Evolutionary conservation across 2,329 filamentous ascomycete genomes (phyloP).

Genomic region (Nigrospora sphaerica): DNA sequence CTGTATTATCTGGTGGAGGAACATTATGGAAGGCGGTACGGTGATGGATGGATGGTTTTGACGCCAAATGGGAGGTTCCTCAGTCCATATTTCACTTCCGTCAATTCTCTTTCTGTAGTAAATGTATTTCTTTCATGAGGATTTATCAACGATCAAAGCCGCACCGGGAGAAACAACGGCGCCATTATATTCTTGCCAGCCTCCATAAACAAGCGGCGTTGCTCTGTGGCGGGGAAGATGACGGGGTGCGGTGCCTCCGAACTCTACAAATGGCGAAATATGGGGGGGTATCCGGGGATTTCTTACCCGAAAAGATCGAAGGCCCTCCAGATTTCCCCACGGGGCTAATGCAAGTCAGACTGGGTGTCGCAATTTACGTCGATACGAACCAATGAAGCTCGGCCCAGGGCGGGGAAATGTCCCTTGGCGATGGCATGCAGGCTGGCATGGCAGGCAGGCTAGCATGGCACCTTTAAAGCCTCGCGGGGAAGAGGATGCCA

Average conservation of each 20-base stretch:
- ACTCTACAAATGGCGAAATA: neutral
- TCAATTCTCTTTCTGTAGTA: no score
- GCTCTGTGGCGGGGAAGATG: neutral
- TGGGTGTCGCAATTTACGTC: neutral
- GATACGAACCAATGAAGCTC: neutral
- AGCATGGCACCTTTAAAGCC: neutral
- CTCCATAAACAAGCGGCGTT: no score
- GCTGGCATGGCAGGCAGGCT: neutral
- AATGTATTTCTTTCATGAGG: neutral
- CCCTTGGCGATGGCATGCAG: neutral
- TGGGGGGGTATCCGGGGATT: neutral
- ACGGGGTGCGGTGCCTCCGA: neutral
- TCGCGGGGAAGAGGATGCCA: neutral
- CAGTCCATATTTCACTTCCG: no score
- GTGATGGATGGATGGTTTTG: no score
- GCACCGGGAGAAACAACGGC: neutral
- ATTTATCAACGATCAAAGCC: neutral
- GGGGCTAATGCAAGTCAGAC: neutral
- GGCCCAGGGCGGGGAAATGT: neutral
- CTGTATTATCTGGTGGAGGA: no score
- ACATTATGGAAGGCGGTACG: no score
- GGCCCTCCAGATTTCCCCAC: neutral
- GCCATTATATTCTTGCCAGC: neutral
- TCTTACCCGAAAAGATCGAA: neutral
- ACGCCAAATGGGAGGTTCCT: no score